phyloP scores from a whole-genome alignment of 2,329 filamentous ascomycete species.

The Ceratocystis colombiana region DNA sequence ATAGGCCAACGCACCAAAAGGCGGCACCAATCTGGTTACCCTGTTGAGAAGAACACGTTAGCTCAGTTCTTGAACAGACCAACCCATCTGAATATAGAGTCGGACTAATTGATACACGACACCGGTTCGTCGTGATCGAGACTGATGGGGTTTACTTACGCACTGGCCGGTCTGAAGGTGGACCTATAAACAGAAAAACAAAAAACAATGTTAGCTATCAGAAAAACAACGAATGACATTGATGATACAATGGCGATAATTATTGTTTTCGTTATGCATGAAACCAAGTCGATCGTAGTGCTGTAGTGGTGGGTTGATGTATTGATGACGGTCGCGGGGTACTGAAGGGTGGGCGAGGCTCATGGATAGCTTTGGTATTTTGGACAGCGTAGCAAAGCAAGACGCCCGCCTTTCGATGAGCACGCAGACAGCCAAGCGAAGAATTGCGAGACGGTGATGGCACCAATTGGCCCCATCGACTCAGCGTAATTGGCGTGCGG shows the following conservation, averaged over 20 bases:
- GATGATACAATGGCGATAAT: background rate
- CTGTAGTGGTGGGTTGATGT: conserved; percentile 29
- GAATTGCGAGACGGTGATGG: background rate
- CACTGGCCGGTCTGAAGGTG: conserved; percentile 99
- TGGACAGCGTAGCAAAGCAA: background rate
- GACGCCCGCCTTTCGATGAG: background rate
- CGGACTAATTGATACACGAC: conserved; percentile 23
- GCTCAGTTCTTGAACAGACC: conserved; percentile 25
- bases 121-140: background rate
- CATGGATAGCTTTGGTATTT: conserved; percentile 15
- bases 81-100: background rate
- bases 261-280: conserved; percentile 9
- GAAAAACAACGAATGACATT: conserved; percentile 3
- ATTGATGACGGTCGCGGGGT: conserved; percentile 33
- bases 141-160: conserved; percentile 45
- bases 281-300: conserved; percentile 17
- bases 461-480: conserved; percentile 22
- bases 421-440: background rate
- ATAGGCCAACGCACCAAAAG: conserved; percentile 64
- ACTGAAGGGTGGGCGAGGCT: conserved; percentile 6
- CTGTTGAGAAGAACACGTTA: conserved; percentile 43
- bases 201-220: conserved; percentile 26
- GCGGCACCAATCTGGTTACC: conserved; percentile 99
- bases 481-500: background rate
- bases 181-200: conserved; percentile 57